These are phyloP conservation scores for Phytophthora pinifolia DNA, from an alignment of 352 stramenopile genomes.

Conservation along the genomic window DNA sequence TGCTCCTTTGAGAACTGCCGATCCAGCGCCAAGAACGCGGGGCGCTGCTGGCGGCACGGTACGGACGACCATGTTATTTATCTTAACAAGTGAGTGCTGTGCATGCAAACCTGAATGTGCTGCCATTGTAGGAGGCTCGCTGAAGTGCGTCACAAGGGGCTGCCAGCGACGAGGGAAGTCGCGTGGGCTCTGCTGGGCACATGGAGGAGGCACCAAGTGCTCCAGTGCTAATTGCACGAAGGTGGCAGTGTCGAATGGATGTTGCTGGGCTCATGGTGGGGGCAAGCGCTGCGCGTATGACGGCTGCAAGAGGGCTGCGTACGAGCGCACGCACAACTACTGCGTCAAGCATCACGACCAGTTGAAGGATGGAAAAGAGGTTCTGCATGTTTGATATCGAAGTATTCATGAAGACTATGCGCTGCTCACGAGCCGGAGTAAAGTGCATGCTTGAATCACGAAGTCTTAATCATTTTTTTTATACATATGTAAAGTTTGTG, in stretches of 20 bases:
- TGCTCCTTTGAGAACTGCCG: conserved; percentile 32
- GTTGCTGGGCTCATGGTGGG: conserved; percentile 44
- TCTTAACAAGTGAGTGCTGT: not conserved
- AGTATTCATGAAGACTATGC: too few species aligned
- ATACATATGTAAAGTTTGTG: too few species aligned
- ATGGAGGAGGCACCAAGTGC: conserved; percentile 49
- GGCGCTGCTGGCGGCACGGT: conserved; percentile 23
- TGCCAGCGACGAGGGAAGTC: conserved; percentile 48
- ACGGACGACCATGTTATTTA: not conserved
- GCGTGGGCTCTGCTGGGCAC: conserved; percentile 43
- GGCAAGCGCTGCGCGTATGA: conserved; percentile 39
- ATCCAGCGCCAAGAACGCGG: conserved; percentile 32
- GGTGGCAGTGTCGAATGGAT: conserved; percentile 42
- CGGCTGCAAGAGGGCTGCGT: conserved; percentile 35
- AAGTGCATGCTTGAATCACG: too few species aligned
- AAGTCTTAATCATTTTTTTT: too few species aligned
- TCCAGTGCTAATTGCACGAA: conserved; percentile 25
- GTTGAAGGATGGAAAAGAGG: conserved; percentile 13
- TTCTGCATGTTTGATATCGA: conserved; percentile 10
- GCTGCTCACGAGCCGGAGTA: too few species aligned
- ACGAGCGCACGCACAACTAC: conserved; percentile 43
- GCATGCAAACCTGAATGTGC: too few species aligned
- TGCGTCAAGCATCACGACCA: conserved; percentile 37
- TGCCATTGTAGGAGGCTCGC: conserved; percentile 33
- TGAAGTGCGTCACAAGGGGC: conserved; percentile 36